phyloP scores from a whole-genome alignment of 768 basidiomycete species.

The Termitomyces sp. region DNA sequence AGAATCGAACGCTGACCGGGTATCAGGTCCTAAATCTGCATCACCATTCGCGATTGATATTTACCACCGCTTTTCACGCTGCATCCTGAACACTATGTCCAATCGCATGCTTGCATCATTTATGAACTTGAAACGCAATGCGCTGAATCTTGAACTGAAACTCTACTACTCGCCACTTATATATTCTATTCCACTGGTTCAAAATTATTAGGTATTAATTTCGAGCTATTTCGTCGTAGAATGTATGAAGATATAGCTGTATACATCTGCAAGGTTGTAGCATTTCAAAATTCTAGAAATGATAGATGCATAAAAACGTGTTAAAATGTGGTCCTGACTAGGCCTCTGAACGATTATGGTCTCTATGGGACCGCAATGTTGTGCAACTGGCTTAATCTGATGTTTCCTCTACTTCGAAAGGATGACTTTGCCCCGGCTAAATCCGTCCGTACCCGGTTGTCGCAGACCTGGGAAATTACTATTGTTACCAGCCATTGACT shows the following conservation, averaged over 20 bases:
- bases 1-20: conserved; percentile 54
- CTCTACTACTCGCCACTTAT: background rate
- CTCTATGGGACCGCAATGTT: background rate
- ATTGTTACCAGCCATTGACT: background rate
- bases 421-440: background rate
- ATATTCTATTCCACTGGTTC: background rate
- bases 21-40: conserved; percentile 70
- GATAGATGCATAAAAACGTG: background rate
- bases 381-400: too few relatives aligned
- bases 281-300: background rate
- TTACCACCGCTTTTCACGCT: background rate
- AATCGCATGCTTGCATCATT: background rate
- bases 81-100: background rate
- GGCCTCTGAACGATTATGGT: background rate
- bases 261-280: background rate
- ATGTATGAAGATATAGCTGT: conserved; percentile 2
- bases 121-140: background rate
- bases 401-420: background rate
- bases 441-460: background rate
- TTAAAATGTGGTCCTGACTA: background rate
- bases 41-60: conserved; percentile 7
- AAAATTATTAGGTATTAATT: conserved; percentile 10
- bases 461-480: too few relatives aligned
- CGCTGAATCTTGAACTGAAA: background rate
- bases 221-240: conserved; percentile 1